These are phyloP conservation scores for Setomelanomma holmii DNA, from an alignment of 2,329 filamentous ascomycete genomes.

Conservation along the genomic window DNA sequence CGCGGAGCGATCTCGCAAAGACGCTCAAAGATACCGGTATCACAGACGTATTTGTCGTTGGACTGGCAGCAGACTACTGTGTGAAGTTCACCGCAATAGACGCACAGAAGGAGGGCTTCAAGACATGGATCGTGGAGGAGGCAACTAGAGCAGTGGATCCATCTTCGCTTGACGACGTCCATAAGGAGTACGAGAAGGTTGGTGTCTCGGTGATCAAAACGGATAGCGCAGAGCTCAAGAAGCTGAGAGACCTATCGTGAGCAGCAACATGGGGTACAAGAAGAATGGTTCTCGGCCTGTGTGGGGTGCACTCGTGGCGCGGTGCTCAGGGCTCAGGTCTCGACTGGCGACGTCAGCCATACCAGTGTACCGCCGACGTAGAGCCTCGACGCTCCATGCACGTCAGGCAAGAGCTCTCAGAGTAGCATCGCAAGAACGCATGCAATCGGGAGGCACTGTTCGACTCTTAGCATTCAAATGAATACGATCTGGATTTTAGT, in stretches of 20 bases:
- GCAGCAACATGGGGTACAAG: not conserved
- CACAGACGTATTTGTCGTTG: constrained; percentile 84
- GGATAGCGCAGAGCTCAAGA: constrained; percentile 63
- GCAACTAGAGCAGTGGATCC: constrained; percentile 76
- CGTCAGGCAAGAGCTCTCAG: not conserved
- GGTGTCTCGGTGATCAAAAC: constrained; percentile 70
- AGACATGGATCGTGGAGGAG: constrained; percentile 78
- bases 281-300: not conserved
- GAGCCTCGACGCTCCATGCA: not conserved
- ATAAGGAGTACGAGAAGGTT: constrained; percentile 60
- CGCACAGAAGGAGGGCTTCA: constrained; percentile 76
- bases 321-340: not conserved
- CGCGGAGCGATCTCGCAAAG: constrained; percentile 67
- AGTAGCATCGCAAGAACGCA: not conserved
- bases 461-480: too few relatives aligned
- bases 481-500: too few relatives aligned
- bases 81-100: constrained; percentile 83
- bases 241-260: constrained; percentile 46
- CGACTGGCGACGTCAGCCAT: not conserved
- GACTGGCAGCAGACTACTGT: constrained; percentile 88
- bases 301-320: too few relatives aligned
- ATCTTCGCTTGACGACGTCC: constrained; percentile 62
- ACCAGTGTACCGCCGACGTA: not conserved
- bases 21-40: constrained; percentile 65
- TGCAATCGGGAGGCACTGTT: too few relatives aligned